Conservation (phyloP, 1,284 basidiomycete species). For the Fomes fomentarius region DNA sequence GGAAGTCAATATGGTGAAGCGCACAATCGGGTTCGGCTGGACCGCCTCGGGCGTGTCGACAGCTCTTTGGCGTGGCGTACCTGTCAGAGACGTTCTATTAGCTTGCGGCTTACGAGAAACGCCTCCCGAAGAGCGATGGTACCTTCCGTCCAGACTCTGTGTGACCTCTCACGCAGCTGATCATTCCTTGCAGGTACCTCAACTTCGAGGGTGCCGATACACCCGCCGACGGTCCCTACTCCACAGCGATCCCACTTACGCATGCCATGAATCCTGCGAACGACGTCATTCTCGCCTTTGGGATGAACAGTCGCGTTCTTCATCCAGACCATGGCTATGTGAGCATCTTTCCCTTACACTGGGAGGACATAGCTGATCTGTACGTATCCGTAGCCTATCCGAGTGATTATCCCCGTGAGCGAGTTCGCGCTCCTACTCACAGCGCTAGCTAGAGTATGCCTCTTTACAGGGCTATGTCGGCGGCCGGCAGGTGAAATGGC, state of each 20-base stretch:
- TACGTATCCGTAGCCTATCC: conserved; percentile 18
- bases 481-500: conserved; percentile 31
- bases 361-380: too few species aligned
- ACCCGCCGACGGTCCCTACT: conserved; percentile 26
- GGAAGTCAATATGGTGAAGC: conserved; percentile 30
- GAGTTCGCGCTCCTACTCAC: too few species aligned
- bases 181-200: conserved; percentile 10
- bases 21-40: conserved; percentile 25
- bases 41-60: conserved; percentile 22
- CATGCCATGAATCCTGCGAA: conserved; percentile 28
- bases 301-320: conserved; percentile 28
- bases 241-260: conserved; percentile 28
- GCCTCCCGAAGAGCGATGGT: conserved; percentile 25
- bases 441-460: neutral
- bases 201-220: conserved; percentile 27
- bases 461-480: conserved; percentile 26
- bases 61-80: conserved; percentile 26
- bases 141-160: neutral
- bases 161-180: too few species aligned
- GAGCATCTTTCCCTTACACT: neutral
- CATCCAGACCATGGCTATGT: conserved; percentile 32
- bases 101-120: conserved; percentile 23
- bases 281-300: conserved; percentile 31
- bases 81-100: conserved; percentile 25
- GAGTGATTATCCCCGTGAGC: conserved; percentile 28